Conservation (phyloP, 2,329 filamentous ascomycete genomes). For the Exophiala alcalophila region DNA sequence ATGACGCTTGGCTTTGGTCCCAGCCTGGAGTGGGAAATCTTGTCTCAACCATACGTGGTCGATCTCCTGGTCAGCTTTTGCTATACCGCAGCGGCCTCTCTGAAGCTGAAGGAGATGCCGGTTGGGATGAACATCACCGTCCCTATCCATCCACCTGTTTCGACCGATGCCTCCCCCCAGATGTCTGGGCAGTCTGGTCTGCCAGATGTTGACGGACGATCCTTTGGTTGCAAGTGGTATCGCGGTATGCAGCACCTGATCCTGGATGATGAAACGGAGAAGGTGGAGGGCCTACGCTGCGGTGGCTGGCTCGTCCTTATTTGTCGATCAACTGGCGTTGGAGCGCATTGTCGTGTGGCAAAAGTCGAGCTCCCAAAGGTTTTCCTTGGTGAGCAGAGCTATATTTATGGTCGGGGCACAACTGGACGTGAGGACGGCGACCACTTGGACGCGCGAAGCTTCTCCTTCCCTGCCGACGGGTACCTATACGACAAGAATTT, state of each 20-base stretch:
- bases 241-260: background rate
- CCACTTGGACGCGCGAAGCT: no score
- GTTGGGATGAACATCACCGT: slow-evolving; percentile 55
- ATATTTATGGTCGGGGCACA: background rate
- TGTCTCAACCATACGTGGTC: slow-evolving; percentile 74
- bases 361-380: slow-evolving; percentile 13
- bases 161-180: no score
- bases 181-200: no score
- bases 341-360: slow-evolving; percentile 19
- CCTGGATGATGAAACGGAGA: background rate
- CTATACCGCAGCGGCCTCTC: slow-evolving; percentile 55
- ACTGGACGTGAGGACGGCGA: background rate
- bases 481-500: slow-evolving; percentile 41
- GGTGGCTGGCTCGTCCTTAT: slow-evolving; percentile 26
- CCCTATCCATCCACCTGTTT: no score
- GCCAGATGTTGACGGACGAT: no score
- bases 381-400: slow-evolving; percentile 10
- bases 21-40: slow-evolving; percentile 79
- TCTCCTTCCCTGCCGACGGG: slow-evolving; percentile 15
- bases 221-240: slow-evolving; percentile 7
- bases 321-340: background rate
- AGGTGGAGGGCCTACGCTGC: slow-evolving; percentile 4
- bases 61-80: slow-evolving; percentile 83
- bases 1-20: slow-evolving; percentile 82
- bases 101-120: slow-evolving; percentile 53